Evolutionary conservation across 2,329 filamentous ascomycete species (phyloP).

Genomic region (Talaromyces islandicus): DNA sequence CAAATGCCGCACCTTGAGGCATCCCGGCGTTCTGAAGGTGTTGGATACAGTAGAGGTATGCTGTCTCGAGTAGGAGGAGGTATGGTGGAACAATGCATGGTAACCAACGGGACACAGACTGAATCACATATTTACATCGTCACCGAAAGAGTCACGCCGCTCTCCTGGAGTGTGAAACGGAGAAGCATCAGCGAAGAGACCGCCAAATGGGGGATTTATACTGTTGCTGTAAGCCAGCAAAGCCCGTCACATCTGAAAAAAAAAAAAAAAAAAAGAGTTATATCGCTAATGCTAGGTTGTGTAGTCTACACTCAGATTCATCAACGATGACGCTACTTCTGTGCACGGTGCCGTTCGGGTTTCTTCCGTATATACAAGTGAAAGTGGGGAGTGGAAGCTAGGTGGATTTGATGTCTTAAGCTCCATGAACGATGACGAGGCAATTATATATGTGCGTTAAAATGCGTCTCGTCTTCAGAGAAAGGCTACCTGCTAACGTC

Average conservation of each 20-base stretch:
- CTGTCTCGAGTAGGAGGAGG: slow-evolving; percentile 3
- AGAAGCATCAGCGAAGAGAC: slow-evolving; percentile 87
- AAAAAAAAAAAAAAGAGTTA: neutral
- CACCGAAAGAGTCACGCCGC: slow-evolving; percentile 79
- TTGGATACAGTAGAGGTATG: slow-evolving; percentile 86
- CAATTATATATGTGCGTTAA: slow-evolving; percentile 69
- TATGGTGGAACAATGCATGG: neutral
- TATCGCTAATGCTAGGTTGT: neutral
- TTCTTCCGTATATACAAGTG: slow-evolving; percentile 84
- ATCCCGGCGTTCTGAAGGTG: slow-evolving; percentile 91
- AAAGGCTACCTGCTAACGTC: slow-evolving; percentile 12
- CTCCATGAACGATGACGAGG: slow-evolving; percentile 93
- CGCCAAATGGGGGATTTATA: slow-evolving; percentile 91
- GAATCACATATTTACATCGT: slow-evolving; percentile 95
- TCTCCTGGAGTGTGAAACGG: slow-evolving; percentile 84
- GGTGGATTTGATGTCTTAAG: slow-evolving; percentile 90
- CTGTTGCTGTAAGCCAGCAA: slow-evolving; percentile 59
- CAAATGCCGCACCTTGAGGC: slow-evolving; percentile 85
- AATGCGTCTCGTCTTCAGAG: slow-evolving; percentile 1
- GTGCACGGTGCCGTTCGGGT: slow-evolving; percentile 84
- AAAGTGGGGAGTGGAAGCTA: slow-evolving; percentile 97
- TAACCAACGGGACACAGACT: slow-evolving; percentile 51
- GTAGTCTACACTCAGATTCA: slow-evolving; percentile 86
- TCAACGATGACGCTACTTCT: slow-evolving; percentile 87
- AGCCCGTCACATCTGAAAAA: neutral